phyloP scores from a whole-genome alignment of 208 protist species.

The Leishmania tarentolae region DNA sequence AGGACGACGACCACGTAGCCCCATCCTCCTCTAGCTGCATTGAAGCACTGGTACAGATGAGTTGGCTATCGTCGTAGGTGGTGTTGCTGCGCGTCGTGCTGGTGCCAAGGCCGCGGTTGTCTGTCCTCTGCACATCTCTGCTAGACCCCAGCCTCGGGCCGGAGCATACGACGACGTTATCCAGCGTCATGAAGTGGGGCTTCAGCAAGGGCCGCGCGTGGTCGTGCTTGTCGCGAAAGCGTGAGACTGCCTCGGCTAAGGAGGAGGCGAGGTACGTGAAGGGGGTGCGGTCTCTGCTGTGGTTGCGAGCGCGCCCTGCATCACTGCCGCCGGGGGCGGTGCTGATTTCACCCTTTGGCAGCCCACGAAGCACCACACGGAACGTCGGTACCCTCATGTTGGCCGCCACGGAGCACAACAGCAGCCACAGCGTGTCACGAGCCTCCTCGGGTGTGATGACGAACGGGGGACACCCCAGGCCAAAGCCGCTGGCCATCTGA shows the following conservation, averaged over 20 bases:
- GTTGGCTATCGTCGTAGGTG: background rate
- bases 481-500: conserved; percentile 29
- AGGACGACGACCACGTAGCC: background rate
- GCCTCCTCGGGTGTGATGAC: conserved; percentile 57
- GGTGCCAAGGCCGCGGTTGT: background rate
- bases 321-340: background rate
- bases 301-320: background rate
- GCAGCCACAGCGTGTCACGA: conserved; percentile 61
- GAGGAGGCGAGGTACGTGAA: conserved; percentile 11
- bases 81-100: background rate
- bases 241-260: conserved; percentile 10
- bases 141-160: conserved; percentile 3
- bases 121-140: background rate
- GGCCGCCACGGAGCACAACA: conserved; percentile 52
- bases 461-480: conserved; percentile 41
- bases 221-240: conserved; percentile 11
- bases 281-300: conserved; percentile 7
- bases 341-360: conserved; percentile 13
- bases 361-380: conserved; percentile 28
- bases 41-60: background rate
- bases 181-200: conserved; percentile 29
- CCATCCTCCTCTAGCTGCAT: background rate
- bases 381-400: conserved; percentile 31
- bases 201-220: conserved; percentile 24
- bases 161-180: conserved; percentile 36